phyloP scores from a whole-genome alignment of 495 filamentous ascomycete genomes.

The Lasiosphaeria hispida region DNA sequence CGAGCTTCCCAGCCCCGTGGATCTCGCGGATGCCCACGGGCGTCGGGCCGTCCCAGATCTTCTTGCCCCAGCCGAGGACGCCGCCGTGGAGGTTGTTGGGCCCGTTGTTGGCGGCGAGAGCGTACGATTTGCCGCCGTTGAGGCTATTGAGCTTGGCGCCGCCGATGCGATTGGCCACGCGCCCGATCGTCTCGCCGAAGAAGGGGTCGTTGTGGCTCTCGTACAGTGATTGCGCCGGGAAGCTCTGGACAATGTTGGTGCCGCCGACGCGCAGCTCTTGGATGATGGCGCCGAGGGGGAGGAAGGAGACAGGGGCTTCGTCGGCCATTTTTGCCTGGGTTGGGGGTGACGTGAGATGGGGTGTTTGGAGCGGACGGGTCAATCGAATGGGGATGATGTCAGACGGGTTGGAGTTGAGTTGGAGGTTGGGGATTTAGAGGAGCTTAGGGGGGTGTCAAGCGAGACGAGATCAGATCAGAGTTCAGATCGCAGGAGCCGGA shows the following conservation, averaged over 20 bases:
- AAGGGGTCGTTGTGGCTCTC: constrained; percentile 67
- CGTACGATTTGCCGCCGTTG: constrained; percentile 66
- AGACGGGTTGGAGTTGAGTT: constrained; percentile 5
- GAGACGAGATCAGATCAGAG: no score
- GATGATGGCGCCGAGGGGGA: constrained; percentile 85
- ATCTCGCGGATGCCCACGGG: constrained; percentile 50
- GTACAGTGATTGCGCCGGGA: constrained; percentile 72
- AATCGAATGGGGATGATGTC: constrained; percentile 18
- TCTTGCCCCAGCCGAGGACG: constrained; percentile 77
- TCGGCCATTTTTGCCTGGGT: constrained; percentile 34
- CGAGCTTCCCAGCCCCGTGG: constrained; percentile 48
- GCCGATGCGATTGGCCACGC: constrained; percentile 83
- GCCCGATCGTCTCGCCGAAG: constrained; percentile 93
- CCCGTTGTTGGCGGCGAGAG: constrained; percentile 70
- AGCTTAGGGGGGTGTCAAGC: no score
- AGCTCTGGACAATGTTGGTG: constrained; percentile 82
- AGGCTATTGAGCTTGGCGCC: constrained; percentile 66
- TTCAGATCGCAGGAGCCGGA: no score
- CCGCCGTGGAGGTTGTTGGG: constrained; percentile 84
- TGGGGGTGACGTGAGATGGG: neutral
- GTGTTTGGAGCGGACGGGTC: no score
- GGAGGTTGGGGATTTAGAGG: neutral
- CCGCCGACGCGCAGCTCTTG: constrained; percentile 74
- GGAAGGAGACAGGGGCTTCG: constrained; percentile 58
- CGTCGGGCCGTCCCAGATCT: constrained; percentile 72